phyloP scores from a whole-genome alignment of 2,329 filamentous ascomycete genomes.

The Colletotrichum sp. region DNA sequence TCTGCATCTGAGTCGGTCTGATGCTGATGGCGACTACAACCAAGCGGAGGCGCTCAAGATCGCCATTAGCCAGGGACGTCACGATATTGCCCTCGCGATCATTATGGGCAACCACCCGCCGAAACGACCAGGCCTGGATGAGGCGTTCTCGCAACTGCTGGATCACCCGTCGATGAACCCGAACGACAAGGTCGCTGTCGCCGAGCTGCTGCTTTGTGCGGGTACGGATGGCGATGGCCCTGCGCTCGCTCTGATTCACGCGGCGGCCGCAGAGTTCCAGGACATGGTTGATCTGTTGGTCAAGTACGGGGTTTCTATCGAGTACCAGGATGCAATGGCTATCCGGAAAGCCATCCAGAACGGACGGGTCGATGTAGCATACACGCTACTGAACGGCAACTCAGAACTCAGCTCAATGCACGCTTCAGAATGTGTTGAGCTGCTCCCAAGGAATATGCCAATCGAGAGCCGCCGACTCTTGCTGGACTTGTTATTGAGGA shows the following conservation, averaged over 20 bases:
- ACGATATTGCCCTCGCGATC: constrained; percentile 61
- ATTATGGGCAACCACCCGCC: constrained; percentile 59
- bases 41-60: constrained; percentile 56
- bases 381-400: constrained; percentile 50
- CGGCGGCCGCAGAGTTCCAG: constrained; percentile 53
- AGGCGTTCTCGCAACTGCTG: constrained; percentile 55
- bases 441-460: constrained; percentile 51
- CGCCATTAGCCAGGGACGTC: constrained; percentile 52
- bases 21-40: constrained; percentile 58
- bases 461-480: constrained; percentile 50
- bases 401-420: constrained; percentile 45
- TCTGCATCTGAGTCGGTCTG: constrained; percentile 53
- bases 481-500: constrained; percentile 50
- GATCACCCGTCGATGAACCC: constrained; percentile 49
- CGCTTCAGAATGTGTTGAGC: constrained; percentile 55
- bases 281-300: constrained; percentile 61
- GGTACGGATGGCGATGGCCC: constrained; percentile 59
- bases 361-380: constrained; percentile 51
- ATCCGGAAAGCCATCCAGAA: constrained; percentile 53
- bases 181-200: constrained; percentile 54
- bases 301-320: constrained; percentile 57
- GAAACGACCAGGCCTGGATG: constrained; percentile 49
- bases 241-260: constrained; percentile 51
- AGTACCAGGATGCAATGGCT: constrained; percentile 55
- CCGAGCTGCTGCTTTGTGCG: constrained; percentile 62